A percentile compares a stretch with the other conserved stretches of the same genome.
These are phyloP conservation scores for Geotrichum citri-aurantii DNA, from an alignment of 1,139 yeast species.

Conservation along the genomic window DNA sequence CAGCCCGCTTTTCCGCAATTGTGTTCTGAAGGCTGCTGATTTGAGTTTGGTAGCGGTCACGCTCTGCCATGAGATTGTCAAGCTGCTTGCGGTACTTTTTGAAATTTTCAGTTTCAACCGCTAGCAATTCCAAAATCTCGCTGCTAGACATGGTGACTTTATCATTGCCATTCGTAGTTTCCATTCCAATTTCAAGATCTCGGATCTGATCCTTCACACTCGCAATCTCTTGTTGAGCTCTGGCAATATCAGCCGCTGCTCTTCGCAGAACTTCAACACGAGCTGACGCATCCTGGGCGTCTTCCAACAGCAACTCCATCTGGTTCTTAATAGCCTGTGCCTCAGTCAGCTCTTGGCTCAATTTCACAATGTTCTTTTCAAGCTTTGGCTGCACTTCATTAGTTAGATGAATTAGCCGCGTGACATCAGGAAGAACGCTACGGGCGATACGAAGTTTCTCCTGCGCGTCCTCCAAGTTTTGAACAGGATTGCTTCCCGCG, in stretches of 20 bases:
- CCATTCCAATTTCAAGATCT: constrained; percentile 34
- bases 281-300: constrained; percentile 19
- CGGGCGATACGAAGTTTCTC: constrained; percentile 7
- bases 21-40: constrained; percentile 46
- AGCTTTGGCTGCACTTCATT: constrained; percentile 21
- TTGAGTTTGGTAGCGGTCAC: constrained; percentile 47
- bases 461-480: constrained; percentile 4
- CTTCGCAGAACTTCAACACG: constrained; percentile 37
- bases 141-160: constrained; percentile 35
- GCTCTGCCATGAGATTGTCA: constrained; percentile 43
- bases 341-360: constrained; percentile 24
- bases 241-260: constrained; percentile 30
- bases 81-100: constrained; percentile 45
- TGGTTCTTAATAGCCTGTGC: constrained; percentile 14
- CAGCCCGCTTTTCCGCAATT: constrained; percentile 53
- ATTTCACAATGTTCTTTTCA: constrained; percentile 22
- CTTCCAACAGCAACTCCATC: constrained; percentile 6
- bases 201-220: constrained; percentile 23
- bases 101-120: constrained; percentile 40
- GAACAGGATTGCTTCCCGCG: not conserved
- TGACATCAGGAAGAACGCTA: constrained; percentile 7
- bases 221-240: constrained; percentile 24
- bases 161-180: constrained; percentile 22
- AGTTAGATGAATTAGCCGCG: constrained; percentile 10
- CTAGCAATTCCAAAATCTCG: constrained; percentile 51